Percentiles rank a stretch among this genome's conserved stretches.
phyloP scores from a whole-genome alignment of 176 grass and related monocot species.

The Zoysia pacifica region DNA sequence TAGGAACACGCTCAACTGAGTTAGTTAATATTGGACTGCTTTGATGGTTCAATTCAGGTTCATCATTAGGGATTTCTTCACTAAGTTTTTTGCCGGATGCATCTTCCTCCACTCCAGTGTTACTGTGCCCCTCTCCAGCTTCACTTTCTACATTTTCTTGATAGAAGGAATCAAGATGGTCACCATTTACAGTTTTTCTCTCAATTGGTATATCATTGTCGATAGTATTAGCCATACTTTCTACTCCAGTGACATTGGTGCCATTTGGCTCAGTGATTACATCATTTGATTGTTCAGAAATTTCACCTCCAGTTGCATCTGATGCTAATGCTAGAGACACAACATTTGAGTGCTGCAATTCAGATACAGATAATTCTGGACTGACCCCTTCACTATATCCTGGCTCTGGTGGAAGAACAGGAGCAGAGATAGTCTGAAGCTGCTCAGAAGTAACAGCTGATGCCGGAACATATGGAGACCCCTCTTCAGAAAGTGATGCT shows the following conservation, averaged over 20 bases:
- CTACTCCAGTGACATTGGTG: conserved; percentile 18
- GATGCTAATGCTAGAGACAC: neutral
- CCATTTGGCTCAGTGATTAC: neutral
- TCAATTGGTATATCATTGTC: neutral
- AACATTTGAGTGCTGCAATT: conserved; percentile 4
- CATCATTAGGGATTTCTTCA: conserved; percentile 19
- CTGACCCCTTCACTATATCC: conserved; percentile 22
- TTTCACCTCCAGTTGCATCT: neutral
- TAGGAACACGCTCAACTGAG: conserved; percentile 4
- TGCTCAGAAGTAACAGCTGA: conserved; percentile 17
- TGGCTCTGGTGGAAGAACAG: neutral
- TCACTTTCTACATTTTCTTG: conserved; percentile 10
- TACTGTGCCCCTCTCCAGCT: conserved; percentile 12
- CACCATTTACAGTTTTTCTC: neutral
- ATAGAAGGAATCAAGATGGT: conserved; percentile 15
- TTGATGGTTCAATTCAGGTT: conserved; percentile 18
- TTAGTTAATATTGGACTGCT: conserved; percentile 14
- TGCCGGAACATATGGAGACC: neutral
- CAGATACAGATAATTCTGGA: conserved; percentile 28
- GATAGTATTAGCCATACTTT: neutral
- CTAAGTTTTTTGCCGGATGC: neutral
- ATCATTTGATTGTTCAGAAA: conserved; percentile 13
- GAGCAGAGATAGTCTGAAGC: neutral
- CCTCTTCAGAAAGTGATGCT: conserved; percentile 18
- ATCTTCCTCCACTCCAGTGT: conserved; percentile 18